Evolutionary conservation across 2,329 filamentous ascomycete genomes (phyloP), one percentile per base, ranked within the genome.

Genomic region (Xylaria sp.): DNA sequence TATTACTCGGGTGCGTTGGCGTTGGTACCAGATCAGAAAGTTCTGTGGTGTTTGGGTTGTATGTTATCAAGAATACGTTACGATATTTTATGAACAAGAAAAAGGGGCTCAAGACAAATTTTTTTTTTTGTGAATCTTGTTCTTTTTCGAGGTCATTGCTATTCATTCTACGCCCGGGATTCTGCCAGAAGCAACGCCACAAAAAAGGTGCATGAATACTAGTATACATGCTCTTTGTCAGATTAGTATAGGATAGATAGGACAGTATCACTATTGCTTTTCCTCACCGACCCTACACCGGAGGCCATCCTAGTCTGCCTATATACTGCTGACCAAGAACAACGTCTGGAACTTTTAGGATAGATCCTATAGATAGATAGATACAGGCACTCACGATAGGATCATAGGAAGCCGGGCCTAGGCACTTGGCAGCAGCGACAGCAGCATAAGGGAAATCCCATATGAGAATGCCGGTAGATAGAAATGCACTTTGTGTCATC

Each of bases 211-310:
- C 52, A 55, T 55, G 52, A 20, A 36, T 52, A 28, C 3, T 28
- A 5, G 28, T 28, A 55, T 55, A 28, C 28, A 55, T n/a, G 28
- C 18, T 33, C 31, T 58, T 18, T 13, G 49, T 23, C 59, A 46
- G 49, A 48, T 52, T 63, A 48, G 46, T 18, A 48, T 23, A n/a
- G 59, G 46, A 63, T 51, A 65, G 46, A 59, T 68, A 68, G 46
- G 33, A 60, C 51, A 68, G 64, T 65, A 55, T 33, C 25, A 15
- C 23, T 25, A 55, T 65, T 64, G 58, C 58, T 66, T 68, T 68
- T 61, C 63, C 55, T 63, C 36, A 56, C 46, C 36, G 28, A 23
- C 43, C 18, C 31, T 36, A 39, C 12, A 33, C 33, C 7, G 13
- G 23, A 48, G 20, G 28, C 52, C 49, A 33, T 46, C 15, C 41